These are phyloP conservation scores for Boletus edulis DNA, from an alignment of 768 basidiomycete genomes.

Conservation along the genomic window DNA sequence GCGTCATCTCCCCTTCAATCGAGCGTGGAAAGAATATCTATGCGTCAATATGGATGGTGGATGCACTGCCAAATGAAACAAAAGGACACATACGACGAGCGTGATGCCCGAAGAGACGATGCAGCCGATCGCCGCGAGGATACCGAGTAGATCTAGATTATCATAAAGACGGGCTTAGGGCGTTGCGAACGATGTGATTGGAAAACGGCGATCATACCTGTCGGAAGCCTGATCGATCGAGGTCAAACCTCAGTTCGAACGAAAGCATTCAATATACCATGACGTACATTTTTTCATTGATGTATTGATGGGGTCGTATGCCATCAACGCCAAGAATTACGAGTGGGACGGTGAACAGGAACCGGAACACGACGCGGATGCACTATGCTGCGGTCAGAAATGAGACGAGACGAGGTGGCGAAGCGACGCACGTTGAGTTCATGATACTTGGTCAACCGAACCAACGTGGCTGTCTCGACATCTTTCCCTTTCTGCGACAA, in stretches of 20 bases:
- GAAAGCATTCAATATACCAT: background rate
- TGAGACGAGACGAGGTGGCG: background rate
- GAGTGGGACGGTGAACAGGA: constrained; percentile 65
- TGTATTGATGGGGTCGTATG: constrained; percentile 52
- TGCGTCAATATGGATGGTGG: background rate
- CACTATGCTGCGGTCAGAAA: constrained; percentile 37
- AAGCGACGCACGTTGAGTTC: constrained; percentile 67
- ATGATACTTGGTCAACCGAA: constrained; percentile 76
- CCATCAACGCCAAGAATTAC: constrained; percentile 71
- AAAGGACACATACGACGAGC: constrained; percentile 48
- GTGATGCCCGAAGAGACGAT: constrained; percentile 72
- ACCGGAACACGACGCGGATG: constrained; percentile 71
- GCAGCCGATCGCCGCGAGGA: constrained; percentile 58
- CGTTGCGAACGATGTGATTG: too few species aligned
- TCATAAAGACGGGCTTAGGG: background rate
- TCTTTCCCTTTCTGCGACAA: constrained; percentile 51
- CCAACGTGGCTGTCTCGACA: constrained; percentile 60
- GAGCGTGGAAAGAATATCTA: constrained; percentile 87
- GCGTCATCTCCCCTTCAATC: constrained; percentile 60
- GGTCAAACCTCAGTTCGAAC: background rate
- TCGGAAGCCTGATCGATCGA: constrained; percentile 21
- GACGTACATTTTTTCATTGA: constrained; percentile 60
- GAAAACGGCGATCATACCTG: constrained; percentile 12
- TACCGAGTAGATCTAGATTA: constrained; percentile 53
- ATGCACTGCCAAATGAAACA: background rate